Evolutionary conservation across 192 early-diverging fungal genomes (phyloP).

Genomic region (Lobosporangium transversale): DNA sequence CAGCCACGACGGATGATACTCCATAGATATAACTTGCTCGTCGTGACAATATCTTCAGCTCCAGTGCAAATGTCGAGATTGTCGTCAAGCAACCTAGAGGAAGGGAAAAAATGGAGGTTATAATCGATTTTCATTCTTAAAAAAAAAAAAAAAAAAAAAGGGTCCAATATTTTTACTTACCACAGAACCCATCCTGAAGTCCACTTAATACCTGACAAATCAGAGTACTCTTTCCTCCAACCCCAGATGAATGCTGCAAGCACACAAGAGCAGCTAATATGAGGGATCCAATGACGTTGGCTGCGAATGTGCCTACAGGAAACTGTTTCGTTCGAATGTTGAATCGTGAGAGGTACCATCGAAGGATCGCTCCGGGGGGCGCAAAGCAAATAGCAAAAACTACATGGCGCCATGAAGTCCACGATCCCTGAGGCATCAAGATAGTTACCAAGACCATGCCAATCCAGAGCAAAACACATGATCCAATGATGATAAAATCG

Average conservation of each 20-base stretch:
- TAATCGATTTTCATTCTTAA: no score
- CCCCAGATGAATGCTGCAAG: slow-evolving; percentile 36
- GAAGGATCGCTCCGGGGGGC: slow-evolving; percentile 56
- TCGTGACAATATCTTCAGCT: slow-evolving; percentile 39
- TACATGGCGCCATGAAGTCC: slow-evolving; percentile 34
- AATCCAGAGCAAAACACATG: slow-evolving; percentile 33
- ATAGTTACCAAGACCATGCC: slow-evolving; percentile 51
- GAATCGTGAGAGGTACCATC: slow-evolving; percentile 61
- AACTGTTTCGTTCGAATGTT: slow-evolving; percentile 50
- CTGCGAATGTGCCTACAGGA: slow-evolving; percentile 63
- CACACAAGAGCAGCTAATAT: slow-evolving; percentile 56
- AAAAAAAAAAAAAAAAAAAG: not conserved
- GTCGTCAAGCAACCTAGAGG: slow-evolving; percentile 54
- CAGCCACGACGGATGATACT: slow-evolving; percentile 34
- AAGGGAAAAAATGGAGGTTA: not conserved
- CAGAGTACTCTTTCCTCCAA: slow-evolving; percentile 24
- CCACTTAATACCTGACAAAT: slow-evolving; percentile 53
- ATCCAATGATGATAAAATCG: slow-evolving; percentile 8
- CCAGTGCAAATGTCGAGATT: slow-evolving; percentile 56
- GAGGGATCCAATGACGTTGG: slow-evolving; percentile 58
- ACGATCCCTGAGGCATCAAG: slow-evolving; percentile 9
- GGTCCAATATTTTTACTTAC: slow-evolving; percentile 30
- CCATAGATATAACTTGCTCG: slow-evolving; percentile 50
- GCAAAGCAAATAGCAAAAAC: slow-evolving; percentile 60
- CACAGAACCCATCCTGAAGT: slow-evolving; percentile 66